Conservation (phyloP, 257 asterid genomes). For the Gentiana straminea region DNA sequence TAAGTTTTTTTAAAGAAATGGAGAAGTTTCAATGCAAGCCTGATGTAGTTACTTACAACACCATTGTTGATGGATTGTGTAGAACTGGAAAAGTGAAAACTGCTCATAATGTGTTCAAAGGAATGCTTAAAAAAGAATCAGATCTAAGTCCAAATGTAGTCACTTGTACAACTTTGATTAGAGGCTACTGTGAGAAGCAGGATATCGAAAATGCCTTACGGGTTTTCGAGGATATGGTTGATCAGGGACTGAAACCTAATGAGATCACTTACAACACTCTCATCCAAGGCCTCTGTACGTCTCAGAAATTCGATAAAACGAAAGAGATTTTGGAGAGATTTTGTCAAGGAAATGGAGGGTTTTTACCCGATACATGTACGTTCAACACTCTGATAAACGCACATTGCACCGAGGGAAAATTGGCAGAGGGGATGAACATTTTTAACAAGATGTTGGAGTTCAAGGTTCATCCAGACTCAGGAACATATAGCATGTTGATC, state of each 20-base stretch:
- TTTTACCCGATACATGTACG: constrained; percentile 67
- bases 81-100: constrained; percentile 53
- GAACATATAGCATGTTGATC: constrained; percentile 50
- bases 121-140: constrained; percentile 49
- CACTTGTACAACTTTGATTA: constrained; percentile 72
- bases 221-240: constrained; percentile 47
- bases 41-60: constrained; percentile 58
- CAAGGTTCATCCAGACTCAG: constrained; percentile 55
- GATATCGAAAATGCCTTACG: constrained; percentile 42
- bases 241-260: constrained; percentile 44
- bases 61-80: constrained; percentile 77
- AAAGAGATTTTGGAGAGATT: constrained; percentile 40
- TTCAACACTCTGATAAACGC: constrained; percentile 60
- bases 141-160: constrained; percentile 65
- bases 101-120: constrained; percentile 55
- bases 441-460: constrained; percentile 56
- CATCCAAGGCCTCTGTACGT: constrained; percentile 63
- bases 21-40: constrained; percentile 47
- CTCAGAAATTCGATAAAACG: constrained; percentile 36
- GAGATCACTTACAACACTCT: constrained; percentile 55
- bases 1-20: constrained; percentile 65
- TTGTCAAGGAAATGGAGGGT: constrained; percentile 23
- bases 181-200: constrained; percentile 66
- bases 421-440: constrained; percentile 40
- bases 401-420: constrained; percentile 41